Evolutionary conservation across 208 protist species (phyloP), one percentile per base, ranked within the genome.

Genomic region (Herpetomonas samuelpessoai): DNA sequence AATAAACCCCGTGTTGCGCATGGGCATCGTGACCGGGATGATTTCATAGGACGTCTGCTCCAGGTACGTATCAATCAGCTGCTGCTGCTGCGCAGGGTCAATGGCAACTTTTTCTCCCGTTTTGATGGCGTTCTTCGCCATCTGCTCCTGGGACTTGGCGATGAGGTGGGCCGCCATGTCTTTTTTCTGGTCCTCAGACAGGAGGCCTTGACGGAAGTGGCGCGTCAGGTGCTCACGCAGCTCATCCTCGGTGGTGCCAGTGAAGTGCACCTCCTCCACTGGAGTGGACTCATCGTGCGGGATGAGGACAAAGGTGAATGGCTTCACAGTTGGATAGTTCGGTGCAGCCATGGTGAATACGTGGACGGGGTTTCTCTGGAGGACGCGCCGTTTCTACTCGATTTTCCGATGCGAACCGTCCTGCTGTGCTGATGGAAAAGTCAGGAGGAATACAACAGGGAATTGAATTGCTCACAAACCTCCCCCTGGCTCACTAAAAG

Each of bases 1-100:
- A 14, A 93, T 80, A 58, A 81, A 96, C 38, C 77, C 57, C 19
- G 80, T 91, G n/a, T 60, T 57, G 28, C 74, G 68, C 41, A 66
- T 83, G 38, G 91, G 91, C 86, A 93, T 92, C 25, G 81, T 75
- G 49, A 96, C 66, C 3, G 91, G 91, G 22, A 96, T 79, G 52
- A 96, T 93, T 52, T 96, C 87, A 57, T 84, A 93, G 16, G 82
- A 87, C 16, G 71, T 77, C 38, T 88, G 68, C 26, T 91, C 81
- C 22, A 93, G 74, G 57, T 86, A 93, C 29, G 84, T 61, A 22
- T 79, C 71, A 55, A 88, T 86, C 53, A 91, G 65, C n/a, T 53
- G 70, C 22, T 86, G 57, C 57, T 91, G 88, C 38, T 79, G 65
- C 56, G 81, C 48, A 31, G 51, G 38, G 19, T 28, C 60, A 24